Evolutionary conservation across 352 stramenopile species (phyloP), one percentile per base, ranked within the genome.

Genomic region (Phytophthora macrochlamydospora): DNA sequence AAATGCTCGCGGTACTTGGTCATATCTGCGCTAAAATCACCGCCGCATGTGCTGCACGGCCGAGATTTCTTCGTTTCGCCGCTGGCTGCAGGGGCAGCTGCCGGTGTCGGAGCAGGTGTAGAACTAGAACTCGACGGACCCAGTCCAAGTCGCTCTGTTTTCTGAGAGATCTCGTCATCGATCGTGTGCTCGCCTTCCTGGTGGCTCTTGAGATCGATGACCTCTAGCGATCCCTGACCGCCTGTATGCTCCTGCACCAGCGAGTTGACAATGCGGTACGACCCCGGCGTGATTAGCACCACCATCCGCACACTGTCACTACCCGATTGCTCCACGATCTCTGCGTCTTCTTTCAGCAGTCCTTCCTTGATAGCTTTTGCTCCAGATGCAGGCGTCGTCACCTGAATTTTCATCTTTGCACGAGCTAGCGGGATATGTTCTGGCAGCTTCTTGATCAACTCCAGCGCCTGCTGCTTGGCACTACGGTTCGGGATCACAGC

Each of bases 391-490:
- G 90, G 76, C 0, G 87, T 79, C 14, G 91, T 83, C 28, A 97
- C 80, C 62, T 91, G 83, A 45, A 98, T 86, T 74, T 97, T 93
- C 98, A 99, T 99, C 71, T 98, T 98, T 24, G 97, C 97, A 44
- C 98, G 85, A 53, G 97, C 90, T 64, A 99, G 97, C 14, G 95
- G 92, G 67, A 99, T 95, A 48, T 98, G 85, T 31, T 85, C 73
- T 14, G 90, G 76, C 28, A 99, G 81, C 57, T 93, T 90, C 71
- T 97, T 97, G 63, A 99, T 98, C 46, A 98, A 91, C 74, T 99
- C 97, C 35, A 99, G 81, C 62, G 94, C 95, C 78, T 98, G 96
- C 68, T 98, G 92, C 85, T 99, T 99, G 29, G 97, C 87, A 59
- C 88, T 94, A 37, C 94, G 90, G 56, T 97, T 98, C 7, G 95